phyloP scores from a whole-genome alignment of 2,329 filamentous ascomycete species.

The Diplodia corticola region DNA sequence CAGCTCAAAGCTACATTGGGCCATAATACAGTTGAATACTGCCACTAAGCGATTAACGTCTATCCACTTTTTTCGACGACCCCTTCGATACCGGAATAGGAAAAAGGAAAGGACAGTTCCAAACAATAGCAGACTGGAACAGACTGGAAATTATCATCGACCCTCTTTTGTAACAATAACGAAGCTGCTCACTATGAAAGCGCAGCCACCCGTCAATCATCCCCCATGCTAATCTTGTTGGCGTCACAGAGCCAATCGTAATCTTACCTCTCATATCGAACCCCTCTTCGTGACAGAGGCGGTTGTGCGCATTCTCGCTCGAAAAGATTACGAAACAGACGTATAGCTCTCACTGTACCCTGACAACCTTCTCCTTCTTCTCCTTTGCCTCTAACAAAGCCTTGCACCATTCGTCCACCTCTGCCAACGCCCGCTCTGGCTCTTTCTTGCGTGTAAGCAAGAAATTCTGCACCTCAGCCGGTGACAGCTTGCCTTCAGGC shows the following conservation, averaged over 20 bases:
- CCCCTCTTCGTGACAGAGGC: neutral
- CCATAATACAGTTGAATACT: neutral
- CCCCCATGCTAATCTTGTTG: neutral
- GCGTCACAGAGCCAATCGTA: neutral
- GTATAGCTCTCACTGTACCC: slow-evolving; percentile 12
- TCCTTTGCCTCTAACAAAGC: slow-evolving; percentile 37
- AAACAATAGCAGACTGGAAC: neutral
- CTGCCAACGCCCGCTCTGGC: slow-evolving; percentile 46
- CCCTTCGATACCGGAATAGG: neutral
- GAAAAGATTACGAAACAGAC: neutral
- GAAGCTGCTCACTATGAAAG: neutral
- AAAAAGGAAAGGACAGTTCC: neutral
- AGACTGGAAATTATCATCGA: neutral
- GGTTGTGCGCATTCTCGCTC: neutral
- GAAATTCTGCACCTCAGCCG: slow-evolving; percentile 56
- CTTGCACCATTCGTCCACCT: slow-evolving; percentile 47
- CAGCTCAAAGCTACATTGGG: neutral
- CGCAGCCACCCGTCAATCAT: neutral
- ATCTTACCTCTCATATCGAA: neutral
- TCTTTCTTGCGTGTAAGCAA: slow-evolving; percentile 53
- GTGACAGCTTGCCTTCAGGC: slow-evolving; percentile 51
- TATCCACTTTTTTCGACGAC: neutral
- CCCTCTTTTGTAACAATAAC: neutral
- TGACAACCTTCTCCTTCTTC: slow-evolving; percentile 30
- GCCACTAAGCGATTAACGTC: neutral